These are phyloP conservation scores for Salvia sclarea DNA, from an alignment of 305 asterid genomes.

Conservation along the genomic window DNA sequence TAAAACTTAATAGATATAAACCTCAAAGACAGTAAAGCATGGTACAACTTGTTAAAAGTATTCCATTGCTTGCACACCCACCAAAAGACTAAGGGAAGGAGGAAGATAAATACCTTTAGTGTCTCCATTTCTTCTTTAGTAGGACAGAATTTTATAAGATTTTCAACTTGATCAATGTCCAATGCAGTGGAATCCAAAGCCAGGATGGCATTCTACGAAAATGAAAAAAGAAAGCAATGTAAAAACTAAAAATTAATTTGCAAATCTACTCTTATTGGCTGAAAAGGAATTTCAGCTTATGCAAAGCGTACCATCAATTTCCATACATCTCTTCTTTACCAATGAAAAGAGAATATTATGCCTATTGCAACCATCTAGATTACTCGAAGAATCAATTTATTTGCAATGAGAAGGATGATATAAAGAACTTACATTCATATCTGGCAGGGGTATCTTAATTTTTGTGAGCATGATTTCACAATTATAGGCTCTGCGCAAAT, in stretches of 20 bases:
- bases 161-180: slow-evolving; percentile 99
- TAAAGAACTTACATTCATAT: slow-evolving; percentile 80
- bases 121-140: slow-evolving; percentile 99
- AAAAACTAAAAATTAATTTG: slow-evolving; percentile 17
- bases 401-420: slow-evolving; percentile 23
- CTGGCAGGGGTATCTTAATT: slow-evolving; percentile 90
- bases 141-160: slow-evolving; percentile 95
- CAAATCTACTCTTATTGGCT: neutral
- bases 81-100: slow-evolving; percentile 5
- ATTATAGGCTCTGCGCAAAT: slow-evolving; percentile 93
- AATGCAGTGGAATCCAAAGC: slow-evolving; percentile 87
- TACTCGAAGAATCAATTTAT: neutral
- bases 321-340: slow-evolving; percentile 16
- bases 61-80: neutral
- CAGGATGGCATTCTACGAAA: slow-evolving; percentile 72
- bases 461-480: slow-evolving; percentile 99
- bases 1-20: neutral
- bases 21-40: slow-evolving; percentile 12
- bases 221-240: slow-evolving; percentile 28
- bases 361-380: slow-evolving; percentile 12
- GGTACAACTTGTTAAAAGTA: slow-evolving; percentile 19
- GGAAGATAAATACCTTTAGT: slow-evolving; percentile 58
- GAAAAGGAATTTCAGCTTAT: slow-evolving; percentile 20
- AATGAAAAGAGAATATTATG: neutral
- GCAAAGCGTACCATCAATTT: neutral